phyloP scores from a whole-genome alignment of 768 basidiomycete genomes.

The Steccherinum ochraceum region DNA sequence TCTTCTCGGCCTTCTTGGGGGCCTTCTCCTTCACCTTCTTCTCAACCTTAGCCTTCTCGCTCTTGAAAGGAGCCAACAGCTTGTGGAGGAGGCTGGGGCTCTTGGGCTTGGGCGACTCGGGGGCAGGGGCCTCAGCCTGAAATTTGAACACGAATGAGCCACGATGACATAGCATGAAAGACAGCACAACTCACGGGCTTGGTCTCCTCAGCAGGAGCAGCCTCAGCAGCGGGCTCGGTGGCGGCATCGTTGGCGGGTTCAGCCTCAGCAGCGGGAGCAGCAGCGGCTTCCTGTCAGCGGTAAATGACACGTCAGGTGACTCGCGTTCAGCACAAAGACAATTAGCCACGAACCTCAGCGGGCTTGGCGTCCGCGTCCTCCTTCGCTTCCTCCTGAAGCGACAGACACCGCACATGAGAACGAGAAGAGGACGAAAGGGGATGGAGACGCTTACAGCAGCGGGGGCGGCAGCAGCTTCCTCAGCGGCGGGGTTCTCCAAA shows the following conservation, averaged over 20 bases:
- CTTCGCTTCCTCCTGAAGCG: not conserved
- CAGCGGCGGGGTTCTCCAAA: constrained; percentile 69
- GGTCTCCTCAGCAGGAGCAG: constrained; percentile 35
- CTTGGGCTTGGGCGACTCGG: constrained; percentile 80
- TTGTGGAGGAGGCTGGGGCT: constrained; percentile 73
- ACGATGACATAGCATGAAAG: constrained; percentile 1
- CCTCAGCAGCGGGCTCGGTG: constrained; percentile 28
- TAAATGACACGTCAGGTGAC: not conserved
- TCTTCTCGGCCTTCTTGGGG: constrained; percentile 79
- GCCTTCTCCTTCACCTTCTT: constrained; percentile 63
- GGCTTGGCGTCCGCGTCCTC: not conserved
- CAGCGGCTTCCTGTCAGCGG: constrained; percentile 16
- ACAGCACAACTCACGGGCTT: constrained; percentile 30
- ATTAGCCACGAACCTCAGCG: not conserved
- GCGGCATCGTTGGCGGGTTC: constrained; percentile 9
- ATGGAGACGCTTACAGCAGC: constrained; percentile 11
- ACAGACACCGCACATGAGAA: not conserved
- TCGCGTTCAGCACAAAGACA: not conserved
- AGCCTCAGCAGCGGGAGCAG: constrained; percentile 23
- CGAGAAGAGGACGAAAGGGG: not conserved
- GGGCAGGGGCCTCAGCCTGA: constrained; percentile 44
- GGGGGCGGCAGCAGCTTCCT: constrained; percentile 30
- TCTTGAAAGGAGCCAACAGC: constrained; percentile 75
- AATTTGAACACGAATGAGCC: constrained; percentile 2
- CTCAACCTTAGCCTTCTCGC: constrained; percentile 41